Evolutionary conservation across 495 filamentous ascomycete species (phyloP).

Genomic region (Evernia prunastri): DNA sequence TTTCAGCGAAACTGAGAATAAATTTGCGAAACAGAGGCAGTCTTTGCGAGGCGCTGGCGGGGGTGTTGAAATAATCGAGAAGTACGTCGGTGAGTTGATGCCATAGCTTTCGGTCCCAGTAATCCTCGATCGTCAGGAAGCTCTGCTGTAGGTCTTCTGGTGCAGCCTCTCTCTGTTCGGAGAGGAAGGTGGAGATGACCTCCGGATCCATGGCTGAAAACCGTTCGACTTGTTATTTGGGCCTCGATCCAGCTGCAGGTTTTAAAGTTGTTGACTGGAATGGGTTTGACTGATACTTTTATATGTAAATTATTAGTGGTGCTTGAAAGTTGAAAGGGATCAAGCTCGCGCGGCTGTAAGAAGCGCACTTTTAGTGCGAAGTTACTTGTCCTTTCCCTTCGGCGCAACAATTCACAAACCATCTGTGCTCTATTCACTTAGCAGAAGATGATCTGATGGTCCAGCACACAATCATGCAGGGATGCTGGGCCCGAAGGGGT

Average conservation of each 20-base stretch:
- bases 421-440: neutral
- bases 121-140: constrained; percentile 91
- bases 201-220: constrained; percentile 61
- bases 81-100: constrained; percentile 92
- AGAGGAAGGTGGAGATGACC: constrained; percentile 85
- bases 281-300: neutral
- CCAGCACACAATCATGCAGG: constrained; percentile 38
- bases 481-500: constrained; percentile 38
- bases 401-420: neutral
- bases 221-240: neutral
- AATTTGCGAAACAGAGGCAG: constrained; percentile 89
- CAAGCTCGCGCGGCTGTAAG: constrained; percentile 7
- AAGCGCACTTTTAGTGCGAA: constrained; percentile 9
- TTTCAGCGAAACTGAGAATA: constrained; percentile 90
- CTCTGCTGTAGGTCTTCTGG: constrained; percentile 79
- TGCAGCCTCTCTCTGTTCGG: constrained; percentile 74
- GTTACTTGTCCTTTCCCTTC: neutral
- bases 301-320: too few relatives aligned
- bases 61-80: constrained; percentile 79
- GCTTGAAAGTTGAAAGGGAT: too few relatives aligned
- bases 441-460: constrained; percentile 6
- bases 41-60: constrained; percentile 74
- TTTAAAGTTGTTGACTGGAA: neutral
- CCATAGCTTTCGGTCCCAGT: constrained; percentile 98
- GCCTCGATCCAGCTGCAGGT: neutral